Evolutionary conservation across 2,329 filamentous ascomycete species (phyloP), one percentile per base, ranked within the genome.

Genomic region (Beauveria sp.): DNA sequence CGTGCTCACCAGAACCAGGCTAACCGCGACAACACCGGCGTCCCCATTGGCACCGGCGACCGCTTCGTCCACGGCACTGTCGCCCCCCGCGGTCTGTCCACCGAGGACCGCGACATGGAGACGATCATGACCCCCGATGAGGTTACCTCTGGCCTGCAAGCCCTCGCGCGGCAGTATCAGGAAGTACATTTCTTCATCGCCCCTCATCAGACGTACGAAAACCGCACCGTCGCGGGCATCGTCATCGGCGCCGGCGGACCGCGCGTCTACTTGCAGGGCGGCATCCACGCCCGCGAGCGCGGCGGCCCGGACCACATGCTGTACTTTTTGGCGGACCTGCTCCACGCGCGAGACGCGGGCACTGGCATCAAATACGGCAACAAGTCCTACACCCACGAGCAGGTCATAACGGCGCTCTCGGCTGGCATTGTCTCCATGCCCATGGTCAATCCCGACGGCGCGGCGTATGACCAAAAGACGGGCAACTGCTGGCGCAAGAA

Each of bases 271-370:
- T 70, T 86, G 61, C 79, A 79, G 62, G 78, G 77, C 47, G 80
- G 75, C 28, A 77, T 84, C 52, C 83, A 85, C 65, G 80, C 83
- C 9, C 80, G 83, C 26, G 83, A 86, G 70, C 79, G 83, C 10
- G 83, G 82, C 28, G 80, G 77, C 0, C 76, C 82, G 0, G 83
- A 86, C 66, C 75, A 80, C 62, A 72, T 85, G 16, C 70, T 85
- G 48, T 84, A 84, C 73, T 84, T 83, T 71, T 73, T 84, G 34
- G 73, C 80, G 0, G 83, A 86, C 66, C 73, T 86, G 4, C 75
- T 86, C 3, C 76, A 77, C 52, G 83, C 83, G 20, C 75, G 79
- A 64, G 76, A 78, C 66, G 71, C 76, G 40, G 74, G 76, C 24
- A 75, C 72, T 3, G 82, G 82, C 7, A 67, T 86, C 10, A 74